These are phyloP conservation scores for Uronychia setigera DNA, from an alignment of 73 alveolate species.

Conservation along the genomic window DNA sequence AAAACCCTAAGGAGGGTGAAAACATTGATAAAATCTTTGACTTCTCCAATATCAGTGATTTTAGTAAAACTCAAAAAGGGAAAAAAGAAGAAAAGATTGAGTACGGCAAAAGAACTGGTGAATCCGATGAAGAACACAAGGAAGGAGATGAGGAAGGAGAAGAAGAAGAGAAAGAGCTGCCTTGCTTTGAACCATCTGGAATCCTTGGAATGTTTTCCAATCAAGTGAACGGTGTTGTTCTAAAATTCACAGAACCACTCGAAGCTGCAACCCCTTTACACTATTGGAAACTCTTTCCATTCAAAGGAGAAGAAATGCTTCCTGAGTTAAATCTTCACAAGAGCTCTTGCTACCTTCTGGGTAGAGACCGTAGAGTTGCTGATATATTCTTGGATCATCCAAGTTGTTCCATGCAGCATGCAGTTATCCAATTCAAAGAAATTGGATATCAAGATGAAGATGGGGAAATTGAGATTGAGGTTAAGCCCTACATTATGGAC, in stretches of 20 bases:
- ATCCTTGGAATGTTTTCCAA: constrained; percentile 74
- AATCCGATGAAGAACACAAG: neutral
- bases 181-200: constrained; percentile 88
- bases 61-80: constrained; percentile 10
- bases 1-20: constrained; percentile 1
- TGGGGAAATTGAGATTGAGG: constrained; percentile 28
- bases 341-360: constrained; percentile 66
- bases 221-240: constrained; percentile 73
- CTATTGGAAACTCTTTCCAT: constrained; percentile 48
- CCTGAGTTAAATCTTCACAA: constrained; percentile 29
- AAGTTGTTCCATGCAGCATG: constrained; percentile 93
- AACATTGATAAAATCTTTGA: neutral
- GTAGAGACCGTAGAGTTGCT: constrained; percentile 90
- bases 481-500: constrained; percentile 95
- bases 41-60: neutral
- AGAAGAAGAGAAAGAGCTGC: constrained; percentile 60
- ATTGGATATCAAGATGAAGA: constrained; percentile 39
- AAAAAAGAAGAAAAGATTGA: neutral
- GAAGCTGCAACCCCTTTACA: constrained; percentile 55
- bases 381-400: constrained; percentile 89
- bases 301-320: constrained; percentile 57
- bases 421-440: constrained; percentile 93
- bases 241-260: constrained; percentile 69
- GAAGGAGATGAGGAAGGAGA: constrained; percentile 17
- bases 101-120: constrained; percentile 34